Base-by-base conservation (phyloP, 768 basidiomycete species). In the Guyanaporus albipodus region DNA sequence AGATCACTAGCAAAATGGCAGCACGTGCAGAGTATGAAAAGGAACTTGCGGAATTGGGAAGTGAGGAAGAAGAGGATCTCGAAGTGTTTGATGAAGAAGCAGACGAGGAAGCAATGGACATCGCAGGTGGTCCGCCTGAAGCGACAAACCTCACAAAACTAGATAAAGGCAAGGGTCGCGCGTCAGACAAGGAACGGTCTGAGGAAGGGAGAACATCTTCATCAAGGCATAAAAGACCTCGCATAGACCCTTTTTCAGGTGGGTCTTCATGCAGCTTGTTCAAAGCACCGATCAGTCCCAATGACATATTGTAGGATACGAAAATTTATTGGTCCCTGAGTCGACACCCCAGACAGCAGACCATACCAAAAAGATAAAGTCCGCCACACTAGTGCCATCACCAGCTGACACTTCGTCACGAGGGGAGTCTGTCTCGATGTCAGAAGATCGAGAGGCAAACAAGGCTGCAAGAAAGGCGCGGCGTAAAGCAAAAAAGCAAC, bases 1-100 rank as follows among this genome's bases (percentile, higher is more conserved):
- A 80, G 59, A 62, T 84, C 12, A 90, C 87, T 3, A 72, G 69
- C 54, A 90, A 89, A 66, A 90, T 88, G 84, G 56, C 71, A n/a
- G 82, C 78, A 46, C 76, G 86, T 2, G 79, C 76, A 39, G 71
- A 79, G 50, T 85, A 87, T 55, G 76, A 85, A 57, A 71, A 72
- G 54, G 68, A 78, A 42, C 54, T 86, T 29, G 70, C 71, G 34
- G 77, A 77, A 46, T 40, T 62, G 15, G 67, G 49, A 6, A 59
- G 64, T 28, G 74, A 73, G 38, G 77, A 75, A 41, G 74, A 71
- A 9, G 72, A 68, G 4, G 70, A 64, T 10, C 50, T 74, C 18
- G 55, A 66, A 41, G 59, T 76, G 4, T 65, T 74, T 31, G 67
- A 65, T 31, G 69, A 66, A 38, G 47, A 54, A 11, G 27, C 36